Percentiles rank a stretch among this genome's conserved stretches.
phyloP scores from a whole-genome alignment of 2,329 filamentous ascomycete species.

The Bisporella sp. region DNA sequence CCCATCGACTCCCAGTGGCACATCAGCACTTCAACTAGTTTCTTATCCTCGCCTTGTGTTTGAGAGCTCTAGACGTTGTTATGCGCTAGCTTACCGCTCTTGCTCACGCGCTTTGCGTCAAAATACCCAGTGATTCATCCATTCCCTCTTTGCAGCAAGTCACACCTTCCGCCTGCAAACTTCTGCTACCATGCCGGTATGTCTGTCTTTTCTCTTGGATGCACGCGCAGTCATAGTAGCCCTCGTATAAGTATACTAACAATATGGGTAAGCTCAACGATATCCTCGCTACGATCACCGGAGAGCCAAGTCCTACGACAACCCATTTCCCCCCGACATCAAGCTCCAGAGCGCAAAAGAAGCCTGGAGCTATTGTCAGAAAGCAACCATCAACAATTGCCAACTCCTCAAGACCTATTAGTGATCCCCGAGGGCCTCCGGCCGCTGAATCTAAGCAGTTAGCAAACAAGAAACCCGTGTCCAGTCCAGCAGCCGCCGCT shows the following conservation, averaged over 20 bases:
- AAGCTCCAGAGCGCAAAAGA: constrained; percentile 54
- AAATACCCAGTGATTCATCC: constrained; percentile 2
- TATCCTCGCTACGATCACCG: constrained; percentile 55
- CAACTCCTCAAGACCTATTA: constrained; percentile 17
- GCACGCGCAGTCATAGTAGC: neutral
- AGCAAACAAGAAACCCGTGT: neutral
- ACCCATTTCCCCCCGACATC: constrained; percentile 24
- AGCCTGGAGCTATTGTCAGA: constrained; percentile 38
- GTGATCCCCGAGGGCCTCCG: constrained; percentile 9
- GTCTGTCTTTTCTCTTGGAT: constrained; percentile 2
- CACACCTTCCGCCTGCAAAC: too few relatives aligned
- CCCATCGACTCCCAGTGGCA: too few relatives aligned
- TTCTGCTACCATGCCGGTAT: constrained; percentile 19
- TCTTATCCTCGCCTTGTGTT: too few relatives aligned
- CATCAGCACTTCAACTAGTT: too few relatives aligned
- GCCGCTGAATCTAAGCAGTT: constrained; percentile 2
- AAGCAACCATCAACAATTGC: constrained; percentile 25
- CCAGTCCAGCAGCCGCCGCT: constrained; percentile 2
- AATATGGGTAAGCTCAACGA: constrained; percentile 41
- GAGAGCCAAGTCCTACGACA: constrained; percentile 35
- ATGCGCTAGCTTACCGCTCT: too few relatives aligned
- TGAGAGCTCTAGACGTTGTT: too few relatives aligned
- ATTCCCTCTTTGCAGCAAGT: neutral
- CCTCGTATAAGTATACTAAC: constrained; percentile 13
- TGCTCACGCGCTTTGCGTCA: constrained; percentile 15